These are phyloP conservation scores for Oryza punctata DNA, from an alignment of 176 grass and related monocot genomes.

Conservation along the genomic window DNA sequence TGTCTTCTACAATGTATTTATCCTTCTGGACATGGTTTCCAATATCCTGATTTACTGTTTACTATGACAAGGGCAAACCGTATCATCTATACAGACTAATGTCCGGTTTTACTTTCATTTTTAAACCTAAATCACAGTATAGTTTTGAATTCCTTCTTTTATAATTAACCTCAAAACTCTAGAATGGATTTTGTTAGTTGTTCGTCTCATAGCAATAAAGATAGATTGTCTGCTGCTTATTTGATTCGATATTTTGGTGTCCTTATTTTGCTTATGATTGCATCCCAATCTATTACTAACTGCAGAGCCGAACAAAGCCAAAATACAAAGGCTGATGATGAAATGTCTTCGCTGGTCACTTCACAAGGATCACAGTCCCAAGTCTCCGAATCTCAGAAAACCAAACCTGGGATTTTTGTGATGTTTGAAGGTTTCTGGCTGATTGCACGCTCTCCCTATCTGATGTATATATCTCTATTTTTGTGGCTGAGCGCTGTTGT, in stretches of 20 bases:
- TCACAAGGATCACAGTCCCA: slow-evolving; percentile 49
- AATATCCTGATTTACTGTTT: background rate
- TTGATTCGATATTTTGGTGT: background rate
- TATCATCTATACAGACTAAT: background rate
- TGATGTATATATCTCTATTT: slow-evolving; percentile 79
- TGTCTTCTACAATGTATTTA: slow-evolving; percentile 51
- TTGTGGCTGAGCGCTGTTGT: slow-evolving; percentile 84
- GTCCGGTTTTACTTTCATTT: background rate
- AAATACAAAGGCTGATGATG: slow-evolving; percentile 43
- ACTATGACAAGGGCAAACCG: slow-evolving; percentile 2
- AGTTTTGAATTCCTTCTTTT: slow-evolving; percentile 1
- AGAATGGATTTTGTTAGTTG: background rate
- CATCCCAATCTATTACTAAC: slow-evolving; percentile 7
- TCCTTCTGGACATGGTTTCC: slow-evolving; percentile 22
- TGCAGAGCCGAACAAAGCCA: slow-evolving; percentile 41
- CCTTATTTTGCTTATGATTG: background rate
- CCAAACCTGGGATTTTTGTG: slow-evolving; percentile 52
- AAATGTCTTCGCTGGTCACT: slow-evolving; percentile 65
- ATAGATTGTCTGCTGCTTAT: slow-evolving; percentile 18
- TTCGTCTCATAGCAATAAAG: background rate
- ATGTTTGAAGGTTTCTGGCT: slow-evolving; percentile 95
- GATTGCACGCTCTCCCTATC: slow-evolving; percentile 70
- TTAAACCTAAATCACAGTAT: background rate
- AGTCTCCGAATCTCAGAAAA: slow-evolving; percentile 34
- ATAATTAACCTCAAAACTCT: background rate